Conservation (phyloP, 306 rosid species). For the Pachyrhizus erosus region DNA sequence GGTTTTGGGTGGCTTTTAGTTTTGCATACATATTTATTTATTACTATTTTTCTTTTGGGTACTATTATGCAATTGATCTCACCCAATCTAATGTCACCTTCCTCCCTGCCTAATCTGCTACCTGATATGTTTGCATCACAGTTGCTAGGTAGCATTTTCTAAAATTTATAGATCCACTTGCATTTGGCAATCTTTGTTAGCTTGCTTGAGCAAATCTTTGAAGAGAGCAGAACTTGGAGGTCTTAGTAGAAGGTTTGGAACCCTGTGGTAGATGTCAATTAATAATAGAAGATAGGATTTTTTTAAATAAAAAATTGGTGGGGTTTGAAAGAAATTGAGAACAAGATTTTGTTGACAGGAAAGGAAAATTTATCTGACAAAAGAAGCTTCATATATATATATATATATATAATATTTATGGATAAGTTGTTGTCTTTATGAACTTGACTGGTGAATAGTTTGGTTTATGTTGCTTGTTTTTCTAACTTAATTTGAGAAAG, state of each 20-base stretch:
- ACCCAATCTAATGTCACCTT: slow-evolving; percentile 1
- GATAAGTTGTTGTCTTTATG: background rate
- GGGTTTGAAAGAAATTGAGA: background rate
- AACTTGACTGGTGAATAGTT: slow-evolving; percentile 33
- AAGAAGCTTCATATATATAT: background rate
- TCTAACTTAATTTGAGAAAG: slow-evolving; percentile 54
- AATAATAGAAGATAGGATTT: background rate
- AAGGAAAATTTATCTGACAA: background rate
- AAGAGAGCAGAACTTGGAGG: slow-evolving; percentile 4
- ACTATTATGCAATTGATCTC: background rate
- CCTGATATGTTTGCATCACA: background rate
- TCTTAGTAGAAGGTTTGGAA: slow-evolving; percentile 10
- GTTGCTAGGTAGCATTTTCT: slow-evolving; percentile 24
- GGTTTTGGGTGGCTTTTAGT: slow-evolving; percentile 14
- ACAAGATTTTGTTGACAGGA: background rate
- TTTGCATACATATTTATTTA: slow-evolving; percentile 15
- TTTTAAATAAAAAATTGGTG: background rate
- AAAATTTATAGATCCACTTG: background rate
- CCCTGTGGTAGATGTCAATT: slow-evolving; percentile 4
- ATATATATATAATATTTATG: background rate
- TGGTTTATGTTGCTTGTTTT: slow-evolving; percentile 26
- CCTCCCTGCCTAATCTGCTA: background rate
- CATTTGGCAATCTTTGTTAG: slow-evolving; percentile 19
- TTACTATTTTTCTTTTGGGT: slow-evolving; percentile 2
- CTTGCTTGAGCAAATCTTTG: background rate